phyloP scores from a whole-genome alignment of 768 basidiomycete genomes.

The Calvatia gigantea region DNA sequence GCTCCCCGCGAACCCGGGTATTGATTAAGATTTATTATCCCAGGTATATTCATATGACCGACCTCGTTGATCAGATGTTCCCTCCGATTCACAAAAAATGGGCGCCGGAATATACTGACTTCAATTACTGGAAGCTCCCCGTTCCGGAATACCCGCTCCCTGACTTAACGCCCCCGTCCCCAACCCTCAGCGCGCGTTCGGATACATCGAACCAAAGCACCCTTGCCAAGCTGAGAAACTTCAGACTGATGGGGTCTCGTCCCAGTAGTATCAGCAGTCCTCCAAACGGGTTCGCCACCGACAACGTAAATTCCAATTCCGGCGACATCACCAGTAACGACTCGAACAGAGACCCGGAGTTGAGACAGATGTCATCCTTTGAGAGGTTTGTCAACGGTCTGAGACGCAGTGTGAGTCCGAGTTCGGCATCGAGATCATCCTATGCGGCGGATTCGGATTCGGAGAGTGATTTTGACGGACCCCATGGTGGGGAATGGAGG shows the following conservation, averaged over 20 bases:
- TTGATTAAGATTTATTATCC: conserved; percentile 5
- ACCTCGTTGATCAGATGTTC: conserved; percentile 99
- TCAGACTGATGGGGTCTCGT: conserved; percentile 59
- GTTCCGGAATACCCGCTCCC: conserved; percentile 78
- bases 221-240: conserved; percentile 70
- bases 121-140: conserved; percentile 92
- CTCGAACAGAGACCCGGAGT: conserved; percentile 35
- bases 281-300: not conserved
- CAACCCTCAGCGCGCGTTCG: conserved; percentile 90
- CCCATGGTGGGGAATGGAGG: conserved; percentile 34
- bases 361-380: conserved; percentile 75
- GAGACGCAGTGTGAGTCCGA: conserved; percentile 49
- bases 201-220: conserved; percentile 77
- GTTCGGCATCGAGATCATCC: conserved; percentile 43
- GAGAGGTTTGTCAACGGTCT: conserved; percentile 51
- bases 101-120: conserved; percentile 91
- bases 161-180: conserved; percentile 82
- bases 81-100: conserved; percentile 90
- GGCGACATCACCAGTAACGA: conserved; percentile 17
- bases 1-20: not conserved
- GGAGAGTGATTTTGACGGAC: conserved; percentile 44
- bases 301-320: not conserved
- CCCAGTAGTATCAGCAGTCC: conserved; percentile 6
- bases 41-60: conserved; percentile 98
- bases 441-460: conserved; percentile 49